phyloP scores from a whole-genome alignment of 129 eudicot species.

The Saposhnikovia divaricata region DNA sequence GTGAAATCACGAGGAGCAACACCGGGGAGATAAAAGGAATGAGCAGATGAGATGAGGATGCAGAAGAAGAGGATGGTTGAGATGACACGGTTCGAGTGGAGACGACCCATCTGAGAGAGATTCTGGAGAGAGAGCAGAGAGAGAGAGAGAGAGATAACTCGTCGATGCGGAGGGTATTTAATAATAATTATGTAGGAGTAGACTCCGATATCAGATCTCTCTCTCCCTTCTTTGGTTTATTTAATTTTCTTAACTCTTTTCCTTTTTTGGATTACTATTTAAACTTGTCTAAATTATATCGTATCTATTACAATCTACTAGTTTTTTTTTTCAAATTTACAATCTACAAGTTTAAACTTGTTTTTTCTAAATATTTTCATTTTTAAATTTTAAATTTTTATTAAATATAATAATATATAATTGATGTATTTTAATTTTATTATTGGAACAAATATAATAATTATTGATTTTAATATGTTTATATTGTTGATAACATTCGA shows the following conservation, averaged over 20 bases:
- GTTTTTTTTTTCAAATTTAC: too few species aligned
- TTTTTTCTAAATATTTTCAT: too few species aligned
- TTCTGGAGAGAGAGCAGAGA: background rate
- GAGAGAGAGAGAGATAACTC: constrained; percentile 6
- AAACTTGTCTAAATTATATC: too few species aligned
- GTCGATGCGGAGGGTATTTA: background rate
- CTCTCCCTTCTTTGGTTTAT: background rate
- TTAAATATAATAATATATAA: too few species aligned
- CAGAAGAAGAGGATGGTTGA: constrained; percentile 20
- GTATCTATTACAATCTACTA: too few species aligned
- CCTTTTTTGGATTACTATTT: too few species aligned
- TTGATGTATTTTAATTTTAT: too few species aligned
- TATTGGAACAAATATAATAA: too few species aligned
- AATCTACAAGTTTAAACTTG: too few species aligned
- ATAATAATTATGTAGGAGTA: background rate
- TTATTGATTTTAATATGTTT: too few species aligned
- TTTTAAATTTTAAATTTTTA: too few species aligned
- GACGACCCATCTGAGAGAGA: constrained; percentile 35
- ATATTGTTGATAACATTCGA: too few species aligned
- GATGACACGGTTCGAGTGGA: background rate
- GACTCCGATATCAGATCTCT: background rate
- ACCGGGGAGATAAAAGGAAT: constrained; percentile 89
- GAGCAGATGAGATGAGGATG: constrained; percentile 43
- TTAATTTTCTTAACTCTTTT: background rate
- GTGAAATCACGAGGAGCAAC: constrained; percentile 93